phyloP scores from a whole-genome alignment of 371 early-diverging fungal species.

The Capillidium rhysosporum region DNA sequence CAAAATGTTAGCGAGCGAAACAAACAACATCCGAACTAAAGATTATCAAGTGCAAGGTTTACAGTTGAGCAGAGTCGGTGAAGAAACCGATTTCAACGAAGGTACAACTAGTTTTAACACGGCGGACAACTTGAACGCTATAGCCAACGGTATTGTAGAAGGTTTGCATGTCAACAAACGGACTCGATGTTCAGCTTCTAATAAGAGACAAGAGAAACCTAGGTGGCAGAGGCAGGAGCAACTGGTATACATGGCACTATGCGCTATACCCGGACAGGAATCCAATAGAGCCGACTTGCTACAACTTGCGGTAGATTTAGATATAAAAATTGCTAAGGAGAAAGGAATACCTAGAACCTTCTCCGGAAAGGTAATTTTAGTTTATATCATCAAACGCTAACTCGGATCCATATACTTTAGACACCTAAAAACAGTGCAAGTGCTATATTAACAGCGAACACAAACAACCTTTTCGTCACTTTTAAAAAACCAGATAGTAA shows the following conservation, averaged over 20 bases:
- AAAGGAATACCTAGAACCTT: conserved; percentile 51
- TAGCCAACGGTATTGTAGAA: too few species aligned
- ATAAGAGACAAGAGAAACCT: conserved; percentile 17
- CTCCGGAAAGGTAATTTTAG: conserved; percentile 44
- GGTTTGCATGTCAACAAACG: too few species aligned
- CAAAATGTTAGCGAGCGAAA: too few species aligned
- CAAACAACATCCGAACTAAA: too few species aligned
- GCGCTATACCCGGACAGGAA: conserved; percentile 37
- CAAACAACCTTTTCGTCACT: conserved; percentile 52
- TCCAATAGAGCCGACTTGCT: conserved; percentile 50
- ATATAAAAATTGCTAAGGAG: conserved; percentile 44
- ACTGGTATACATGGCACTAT: conserved; percentile 52
- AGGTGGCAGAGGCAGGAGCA: conserved; percentile 77
- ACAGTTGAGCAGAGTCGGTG: too few species aligned
- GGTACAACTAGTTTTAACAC: too few species aligned
- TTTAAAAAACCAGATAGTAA: conserved; percentile 35
- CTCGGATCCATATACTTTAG: conserved; percentile 14
- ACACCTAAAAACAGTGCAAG: conserved; percentile 71
- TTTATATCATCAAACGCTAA: background rate
- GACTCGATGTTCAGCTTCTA: background rate
- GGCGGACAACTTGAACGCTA: too few species aligned
- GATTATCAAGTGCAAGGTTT: too few species aligned
- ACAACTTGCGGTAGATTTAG: conserved; percentile 43
- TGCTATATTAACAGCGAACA: conserved; percentile 56
- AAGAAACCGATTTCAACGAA: too few species aligned